Base-by-base conservation (phyloP, 345 rosid genomes). In the Salix suchowensis region DNA sequence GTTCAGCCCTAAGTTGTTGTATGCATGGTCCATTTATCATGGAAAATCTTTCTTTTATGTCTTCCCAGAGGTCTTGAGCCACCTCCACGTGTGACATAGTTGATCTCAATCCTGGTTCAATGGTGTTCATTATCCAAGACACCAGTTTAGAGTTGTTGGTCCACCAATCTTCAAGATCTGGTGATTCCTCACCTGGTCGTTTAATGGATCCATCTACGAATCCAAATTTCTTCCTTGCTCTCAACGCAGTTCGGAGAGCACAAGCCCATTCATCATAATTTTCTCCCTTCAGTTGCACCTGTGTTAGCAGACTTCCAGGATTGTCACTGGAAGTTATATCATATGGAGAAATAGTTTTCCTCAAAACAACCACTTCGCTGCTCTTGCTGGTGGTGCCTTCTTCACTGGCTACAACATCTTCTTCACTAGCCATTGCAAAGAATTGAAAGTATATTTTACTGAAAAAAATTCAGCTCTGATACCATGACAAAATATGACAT, bases 201-300 rank as follows among this genome's bases (percentile, higher is more conserved):
- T 39, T 64, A 0, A 74, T 13, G 2, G 58, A 10, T 36, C 79
- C 83, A 64, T 70, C 71, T 13, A 80, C 28, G 13, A 80, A 75
- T 0, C 67, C 67, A 44, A 12, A 44, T 32, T 80, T 80, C 42
- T 80, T 80, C 16, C 70, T 70, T 24, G 82, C 78, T 24, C 66
- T 18, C 6, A 75, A 30, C 4, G 83, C 30, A 5, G 54, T 75
- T 4, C 67, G 14, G 64, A 80, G 24, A 9, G 71, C 67, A 1
- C 67, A 46, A 9, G 75, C 70, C 69, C 75, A 75, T 44, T 74
- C 75, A 14, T 67, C 71, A n/a, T 79, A 75, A 40, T 79, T 69
- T 0, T 79, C 74, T 7, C 74, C 70, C 15, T 74, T 79, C 52
- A 69, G 21, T 26, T 1, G 62, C 28, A 73, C 76, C 13, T n/a